Evolutionary conservation across 192 early-diverging fungal genomes (phyloP), one percentile per base, ranked within the genome.

Genomic region (Bifiguratus adelaidae): DNA sequence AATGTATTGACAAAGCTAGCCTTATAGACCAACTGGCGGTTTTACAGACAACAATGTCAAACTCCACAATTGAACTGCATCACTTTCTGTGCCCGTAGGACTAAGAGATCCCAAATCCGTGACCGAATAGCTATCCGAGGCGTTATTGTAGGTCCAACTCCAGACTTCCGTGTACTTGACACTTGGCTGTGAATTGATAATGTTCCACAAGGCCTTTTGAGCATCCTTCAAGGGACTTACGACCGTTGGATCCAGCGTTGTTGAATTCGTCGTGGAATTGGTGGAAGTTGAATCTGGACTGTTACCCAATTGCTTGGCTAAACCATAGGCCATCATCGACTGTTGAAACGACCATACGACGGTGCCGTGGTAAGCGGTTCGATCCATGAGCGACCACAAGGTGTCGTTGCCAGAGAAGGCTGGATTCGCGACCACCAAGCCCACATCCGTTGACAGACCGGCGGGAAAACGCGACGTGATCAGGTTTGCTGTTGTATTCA

Each of bases 41-140:
- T 45, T 30, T 28, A 15, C 18, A 16, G 44, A 26, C 26, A 45
- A 45, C 15, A 45, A 20, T 7, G 44, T 45, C 5, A 45, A 45
- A 4, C 28, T 30, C 44, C 44, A 45, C 13, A 45, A 15, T 30
- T 45, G 44, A 45, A 45, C 32, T n/a, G 44, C 44, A 30, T 45
- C 44, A 16, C 28, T 30, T 45, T 45, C 44, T 2, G 44, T 45
- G 7, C 28, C 29, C 18, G 29, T 30, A n/a, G 44, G 44, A 2
- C 28, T 45, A 2, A 45, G 44, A 11, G 19, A 26, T 3, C 28
- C 44, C 0, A 30, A 30, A 16, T 23, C 24, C 2, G 44, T 45
- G 22, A 45, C 44, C 3, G 32, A 26, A 45, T 30, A 45, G 3
- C 15, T 20, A 15, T 45, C 16, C 6, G 44, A 30, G n/a, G 28